Conservation (phyloP, 305 asterid species). For the Fraxinus floribunda region DNA sequence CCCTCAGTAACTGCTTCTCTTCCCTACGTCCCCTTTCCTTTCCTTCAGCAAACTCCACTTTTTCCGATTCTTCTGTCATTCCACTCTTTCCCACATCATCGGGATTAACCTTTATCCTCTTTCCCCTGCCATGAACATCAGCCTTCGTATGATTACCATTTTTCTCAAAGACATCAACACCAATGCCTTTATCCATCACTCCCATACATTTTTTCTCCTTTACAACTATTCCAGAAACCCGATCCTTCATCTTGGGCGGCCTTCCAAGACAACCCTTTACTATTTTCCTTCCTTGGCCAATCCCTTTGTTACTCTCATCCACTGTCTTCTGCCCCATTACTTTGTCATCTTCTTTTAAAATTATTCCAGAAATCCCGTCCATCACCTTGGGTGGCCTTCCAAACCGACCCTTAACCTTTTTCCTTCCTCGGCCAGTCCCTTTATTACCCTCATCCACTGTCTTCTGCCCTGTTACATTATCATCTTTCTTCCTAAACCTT, state of each 20-base stretch:
- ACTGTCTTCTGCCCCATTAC: slow-evolving; percentile 19
- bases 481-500: slow-evolving; percentile 16
- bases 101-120: slow-evolving; percentile 20
- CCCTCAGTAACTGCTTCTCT: slow-evolving; percentile 68
- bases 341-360: slow-evolving; percentile 15
- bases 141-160: slow-evolving; percentile 7
- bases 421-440: slow-evolving; percentile 23
- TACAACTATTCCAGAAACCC: neutral
- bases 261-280: slow-evolving; percentile 36
- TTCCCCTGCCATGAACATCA: slow-evolving; percentile 21
- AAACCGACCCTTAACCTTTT: slow-evolving; percentile 25
- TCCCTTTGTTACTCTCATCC: slow-evolving; percentile 24
- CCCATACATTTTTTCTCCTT: slow-evolving; percentile 24
- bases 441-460: slow-evolving; percentile 22
- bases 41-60: slow-evolving; percentile 20
- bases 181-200: neutral
- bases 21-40: slow-evolving; percentile 52
- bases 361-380: slow-evolving; percentile 14
- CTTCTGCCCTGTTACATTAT: slow-evolving; percentile 17
- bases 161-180: neutral
- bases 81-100: neutral
- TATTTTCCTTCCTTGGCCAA: slow-evolving; percentile 23
- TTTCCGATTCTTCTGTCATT: slow-evolving; percentile 2
- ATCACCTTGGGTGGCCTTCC: slow-evolving; percentile 38
- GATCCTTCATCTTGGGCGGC: slow-evolving; percentile 29